These are phyloP conservation scores for Scalesia atractyloides DNA, from an alignment of 129 eudicot species.

Conservation along the genomic window DNA sequence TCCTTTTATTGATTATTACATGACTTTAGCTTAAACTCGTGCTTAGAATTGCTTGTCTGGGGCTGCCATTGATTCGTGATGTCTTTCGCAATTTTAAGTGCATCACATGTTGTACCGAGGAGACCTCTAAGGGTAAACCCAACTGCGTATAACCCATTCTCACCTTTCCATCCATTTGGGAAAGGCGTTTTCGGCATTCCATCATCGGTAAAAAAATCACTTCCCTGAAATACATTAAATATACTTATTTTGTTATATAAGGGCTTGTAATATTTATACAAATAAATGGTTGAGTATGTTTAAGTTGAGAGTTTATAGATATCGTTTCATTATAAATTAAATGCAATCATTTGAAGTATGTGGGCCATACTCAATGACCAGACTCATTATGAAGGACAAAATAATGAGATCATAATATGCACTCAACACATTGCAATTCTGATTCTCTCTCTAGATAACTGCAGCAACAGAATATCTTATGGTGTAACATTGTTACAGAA, in stretches of 20 bases:
- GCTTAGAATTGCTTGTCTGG: conserved; percentile 7
- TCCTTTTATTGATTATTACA: conserved; percentile 13
- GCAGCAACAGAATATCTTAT: conserved; percentile 36
- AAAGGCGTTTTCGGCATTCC: conserved; percentile 84
- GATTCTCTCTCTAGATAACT: conserved; percentile 45
- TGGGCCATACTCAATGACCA: conserved; percentile 28
- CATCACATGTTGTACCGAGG: conserved; percentile 69
- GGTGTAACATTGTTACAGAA: conserved; percentile 24
- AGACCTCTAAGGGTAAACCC: conserved; percentile 89
- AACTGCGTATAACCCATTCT: conserved; percentile 70
- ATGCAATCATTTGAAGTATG: conserved; percentile 31
- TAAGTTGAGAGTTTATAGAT: not conserved
- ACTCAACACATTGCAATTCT: conserved; percentile 34
- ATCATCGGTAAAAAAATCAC: conserved; percentile 62
- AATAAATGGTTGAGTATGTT: not conserved
- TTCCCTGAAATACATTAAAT: conserved; percentile 37
- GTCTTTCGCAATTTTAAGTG: conserved; percentile 62
- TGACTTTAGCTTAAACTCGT: conserved; percentile 20
- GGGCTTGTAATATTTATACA: not conserved
- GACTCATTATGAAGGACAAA: conserved; percentile 23
- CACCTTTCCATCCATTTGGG: conserved; percentile 88
- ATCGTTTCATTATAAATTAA: not conserved
- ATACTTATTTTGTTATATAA: not conserved
- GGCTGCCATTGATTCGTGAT: conserved; percentile 53
- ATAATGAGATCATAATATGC: conserved; percentile 36